phyloP scores from a whole-genome alignment of 306 rosid species.

The Potentilla sterilis region DNA sequence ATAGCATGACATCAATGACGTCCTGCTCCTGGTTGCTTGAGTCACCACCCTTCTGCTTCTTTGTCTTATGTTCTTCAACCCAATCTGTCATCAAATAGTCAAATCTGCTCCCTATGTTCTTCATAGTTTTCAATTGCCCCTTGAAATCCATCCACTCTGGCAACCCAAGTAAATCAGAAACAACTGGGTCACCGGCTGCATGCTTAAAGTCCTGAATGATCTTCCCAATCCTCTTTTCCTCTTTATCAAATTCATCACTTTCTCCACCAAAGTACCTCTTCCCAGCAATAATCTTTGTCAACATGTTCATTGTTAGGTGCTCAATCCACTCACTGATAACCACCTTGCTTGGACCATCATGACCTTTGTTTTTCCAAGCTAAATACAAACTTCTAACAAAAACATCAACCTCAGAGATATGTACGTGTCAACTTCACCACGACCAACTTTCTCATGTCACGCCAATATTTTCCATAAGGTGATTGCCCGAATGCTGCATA shows the following conservation, averaged over 20 bases:
- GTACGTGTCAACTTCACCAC: constrained; percentile 38
- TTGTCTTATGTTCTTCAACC: constrained; percentile 46
- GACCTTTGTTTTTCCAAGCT: not conserved
- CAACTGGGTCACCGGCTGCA: constrained; percentile 37
- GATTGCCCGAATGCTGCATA: not conserved
- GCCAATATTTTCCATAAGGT: not conserved
- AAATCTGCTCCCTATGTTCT: constrained; percentile 43
- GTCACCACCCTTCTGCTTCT: not conserved
- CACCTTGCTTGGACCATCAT: constrained; percentile 24
- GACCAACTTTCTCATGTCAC: constrained; percentile 35
- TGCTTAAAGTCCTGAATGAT: constrained; percentile 45
- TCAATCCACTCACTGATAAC: constrained; percentile 47
- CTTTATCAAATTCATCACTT: constrained; percentile 19
- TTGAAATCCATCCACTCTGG: constrained; percentile 40
- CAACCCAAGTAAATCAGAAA: constrained; percentile 46
- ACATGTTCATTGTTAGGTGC: constrained; percentile 35
- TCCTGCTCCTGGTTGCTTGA: constrained; percentile 35
- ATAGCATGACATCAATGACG: constrained; percentile 53
- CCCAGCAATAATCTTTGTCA: constrained; percentile 44
- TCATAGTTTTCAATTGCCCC: constrained; percentile 44
- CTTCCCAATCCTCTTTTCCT: constrained; percentile 39
- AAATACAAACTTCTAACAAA: constrained; percentile 28
- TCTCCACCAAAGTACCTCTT: constrained; percentile 46
- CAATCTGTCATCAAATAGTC: constrained; percentile 40
- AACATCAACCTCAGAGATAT: constrained; percentile 31